Conservation (phyloP, 2,329 filamentous ascomycete genomes). For the Ceratocystis smalleyi region DNA sequence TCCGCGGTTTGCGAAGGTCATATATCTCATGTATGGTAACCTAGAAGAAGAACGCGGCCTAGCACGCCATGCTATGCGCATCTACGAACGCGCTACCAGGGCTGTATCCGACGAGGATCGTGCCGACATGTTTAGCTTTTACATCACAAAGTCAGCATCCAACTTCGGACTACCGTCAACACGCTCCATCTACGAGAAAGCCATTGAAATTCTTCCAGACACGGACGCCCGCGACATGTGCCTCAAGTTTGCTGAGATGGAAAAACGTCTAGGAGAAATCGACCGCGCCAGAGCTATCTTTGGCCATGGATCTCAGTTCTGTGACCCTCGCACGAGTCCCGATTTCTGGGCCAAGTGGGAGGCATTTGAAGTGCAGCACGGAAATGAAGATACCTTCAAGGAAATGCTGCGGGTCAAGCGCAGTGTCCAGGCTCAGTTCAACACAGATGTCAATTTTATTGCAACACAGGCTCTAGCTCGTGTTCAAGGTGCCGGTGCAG, state of each 20-base stretch:
- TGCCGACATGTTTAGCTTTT: conserved; percentile 97
- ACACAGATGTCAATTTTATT: conserved; percentile 97
- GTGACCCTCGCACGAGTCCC: conserved; percentile 78
- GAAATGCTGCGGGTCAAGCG: conserved; percentile 97
- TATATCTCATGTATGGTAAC: conserved; percentile 97
- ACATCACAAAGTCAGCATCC: conserved; percentile 95
- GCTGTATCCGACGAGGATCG: conserved; percentile 90
- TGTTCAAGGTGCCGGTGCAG: conserved; percentile 41
- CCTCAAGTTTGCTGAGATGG: conserved; percentile 96
- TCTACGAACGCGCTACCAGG: conserved; percentile 91
- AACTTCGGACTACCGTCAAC: conserved; percentile 96
- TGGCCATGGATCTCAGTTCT: conserved; percentile 92
- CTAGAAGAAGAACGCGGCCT: conserved; percentile 90
- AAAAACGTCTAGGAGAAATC: conserved; percentile 78
- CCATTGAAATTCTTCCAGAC: conserved; percentile 85
- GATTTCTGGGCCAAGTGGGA: conserved; percentile 97
- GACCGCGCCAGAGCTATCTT: conserved; percentile 92
- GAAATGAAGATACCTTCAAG: conserved; percentile 98
- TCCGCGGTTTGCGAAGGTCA: conserved; percentile 84
- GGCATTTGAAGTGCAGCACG: conserved; percentile 89
- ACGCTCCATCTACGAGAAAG: conserved; percentile 86
- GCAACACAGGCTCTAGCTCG: conserved; percentile 85
- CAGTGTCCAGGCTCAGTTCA: conserved; percentile 94
- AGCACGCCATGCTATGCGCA: conserved; percentile 92
- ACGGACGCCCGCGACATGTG: conserved; percentile 94